These are phyloP conservation scores for Scedosporium dehoogii DNA, from an alignment of 2,329 filamentous ascomycete genomes.

Conservation along the genomic window DNA sequence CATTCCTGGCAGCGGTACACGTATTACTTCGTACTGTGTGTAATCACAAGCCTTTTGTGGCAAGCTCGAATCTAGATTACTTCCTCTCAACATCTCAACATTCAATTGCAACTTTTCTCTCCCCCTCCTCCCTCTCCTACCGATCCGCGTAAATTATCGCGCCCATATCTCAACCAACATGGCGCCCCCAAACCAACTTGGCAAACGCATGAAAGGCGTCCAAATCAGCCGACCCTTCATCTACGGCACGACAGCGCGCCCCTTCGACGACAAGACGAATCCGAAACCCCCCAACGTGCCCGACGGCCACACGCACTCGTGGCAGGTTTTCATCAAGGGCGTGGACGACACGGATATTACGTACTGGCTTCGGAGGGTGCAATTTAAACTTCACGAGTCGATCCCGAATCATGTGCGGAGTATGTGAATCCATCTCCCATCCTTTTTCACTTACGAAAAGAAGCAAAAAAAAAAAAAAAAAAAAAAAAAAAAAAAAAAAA, in stretches of 20 bases:
- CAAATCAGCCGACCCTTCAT: conserved; percentile 58
- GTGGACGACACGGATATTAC: conserved; percentile 84
- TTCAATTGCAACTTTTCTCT: background rate
- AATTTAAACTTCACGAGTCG: conserved; percentile 97
- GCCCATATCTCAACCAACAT: conserved; percentile 24
- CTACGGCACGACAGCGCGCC: conserved; percentile 70
- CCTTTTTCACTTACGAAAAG: background rate
- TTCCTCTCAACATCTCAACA: no score
- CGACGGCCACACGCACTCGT: conserved; percentile 90
- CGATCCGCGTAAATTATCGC: background rate
- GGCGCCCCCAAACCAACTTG: conserved; percentile 48
- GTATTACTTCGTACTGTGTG: no score
- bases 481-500: background rate
- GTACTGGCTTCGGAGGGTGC: conserved; percentile 92
- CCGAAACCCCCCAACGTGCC: conserved; percentile 69
- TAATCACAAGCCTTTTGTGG: no score
- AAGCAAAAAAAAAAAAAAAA: background rate
- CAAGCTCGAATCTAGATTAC: no score
- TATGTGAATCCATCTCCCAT: conserved; percentile 19
- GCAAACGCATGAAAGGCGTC: conserved; percentile 55
- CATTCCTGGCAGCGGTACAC: no score
- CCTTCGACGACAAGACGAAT: conserved; percentile 67
- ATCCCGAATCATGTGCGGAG: conserved; percentile 85
- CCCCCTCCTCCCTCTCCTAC: background rate
- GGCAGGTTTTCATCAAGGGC: conserved; percentile 89